These are phyloP conservation scores for Saccharomyces cerevisiae DNA, from an alignment of 805 yeast genomes.

Conservation along the genomic window DNA sequence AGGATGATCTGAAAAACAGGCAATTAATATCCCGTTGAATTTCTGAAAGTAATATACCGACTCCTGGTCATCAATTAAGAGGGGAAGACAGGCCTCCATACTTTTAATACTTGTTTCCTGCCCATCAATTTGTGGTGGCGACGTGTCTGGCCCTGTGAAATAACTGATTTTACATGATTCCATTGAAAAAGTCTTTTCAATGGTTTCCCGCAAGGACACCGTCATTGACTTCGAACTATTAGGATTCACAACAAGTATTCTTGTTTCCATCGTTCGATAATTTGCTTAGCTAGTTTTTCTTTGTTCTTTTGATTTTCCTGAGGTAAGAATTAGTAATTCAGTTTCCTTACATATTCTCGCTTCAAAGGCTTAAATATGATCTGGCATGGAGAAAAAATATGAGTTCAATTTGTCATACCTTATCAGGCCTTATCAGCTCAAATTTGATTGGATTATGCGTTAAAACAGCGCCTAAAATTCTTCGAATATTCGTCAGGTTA, in stretches of 20 bases:
- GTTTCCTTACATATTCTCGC: background rate
- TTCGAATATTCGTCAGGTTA: background rate
- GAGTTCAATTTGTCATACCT: background rate
- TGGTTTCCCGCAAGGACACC: constrained; percentile 9
- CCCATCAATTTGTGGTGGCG: constrained; percentile 21
- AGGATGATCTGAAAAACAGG: constrained; percentile 25
- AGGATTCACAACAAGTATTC: constrained; percentile 19
- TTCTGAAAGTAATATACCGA: constrained; percentile 9
- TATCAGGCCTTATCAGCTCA: background rate
- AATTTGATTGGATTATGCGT: background rate
- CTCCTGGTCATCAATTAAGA: constrained; percentile 7
- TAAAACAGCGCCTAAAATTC: background rate
- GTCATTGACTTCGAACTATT: constrained; percentile 22
- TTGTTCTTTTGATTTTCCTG: background rate
- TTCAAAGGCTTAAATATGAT: background rate
- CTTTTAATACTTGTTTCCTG: constrained; percentile 12
- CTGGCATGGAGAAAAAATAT: background rate
- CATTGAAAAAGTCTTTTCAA: constrained; percentile 1
- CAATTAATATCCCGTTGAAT: constrained; percentile 19
- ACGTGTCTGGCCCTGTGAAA: constrained; percentile 17
- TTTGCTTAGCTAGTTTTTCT: background rate
- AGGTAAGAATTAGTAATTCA: background rate
- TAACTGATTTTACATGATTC: constrained; percentile 1
- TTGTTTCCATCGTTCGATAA: background rate
- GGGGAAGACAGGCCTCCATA: constrained; percentile 15